Evolutionary conservation across 441 rosid genomes (phyloP).

Genomic region (Mallotus japonicus): DNA sequence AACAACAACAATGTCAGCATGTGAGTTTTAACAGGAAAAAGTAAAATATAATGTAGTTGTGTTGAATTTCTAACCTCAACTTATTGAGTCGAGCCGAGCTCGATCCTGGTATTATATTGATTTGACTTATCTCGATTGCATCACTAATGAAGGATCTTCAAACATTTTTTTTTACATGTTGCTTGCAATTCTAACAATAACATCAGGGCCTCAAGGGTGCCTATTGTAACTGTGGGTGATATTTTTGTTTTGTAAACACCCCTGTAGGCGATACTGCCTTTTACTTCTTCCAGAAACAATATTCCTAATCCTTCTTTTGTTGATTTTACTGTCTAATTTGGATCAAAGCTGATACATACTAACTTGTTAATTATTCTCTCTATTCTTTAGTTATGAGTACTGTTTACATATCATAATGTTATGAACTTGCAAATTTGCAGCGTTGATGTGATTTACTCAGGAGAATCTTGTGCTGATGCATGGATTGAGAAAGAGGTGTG

Average conservation of each 20-base stretch:
- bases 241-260: background rate
- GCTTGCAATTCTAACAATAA: background rate
- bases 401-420: background rate
- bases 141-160: background rate
- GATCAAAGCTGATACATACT: background rate
- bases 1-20: too few relatives aligned
- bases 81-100: too few relatives aligned
- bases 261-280: background rate
- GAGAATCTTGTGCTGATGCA: conserved; percentile 80
- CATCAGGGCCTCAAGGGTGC: background rate
- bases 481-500: conserved; percentile 95
- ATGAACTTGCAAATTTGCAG: conserved; percentile 42
- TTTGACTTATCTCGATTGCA: too few relatives aligned
- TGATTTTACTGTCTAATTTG: background rate
- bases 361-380: background rate
- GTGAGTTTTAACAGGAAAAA: too few relatives aligned
- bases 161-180: background rate
- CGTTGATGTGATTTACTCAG: conserved; percentile 70
- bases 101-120: too few relatives aligned
- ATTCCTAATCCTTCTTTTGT: background rate
- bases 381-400: background rate
- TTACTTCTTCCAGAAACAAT: background rate
- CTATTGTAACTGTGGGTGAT: background rate
- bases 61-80: too few relatives aligned
- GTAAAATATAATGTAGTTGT: too few relatives aligned